Conservation (phyloP, 169 alveolate genomes). For the Eimeria tenella region DNA sequence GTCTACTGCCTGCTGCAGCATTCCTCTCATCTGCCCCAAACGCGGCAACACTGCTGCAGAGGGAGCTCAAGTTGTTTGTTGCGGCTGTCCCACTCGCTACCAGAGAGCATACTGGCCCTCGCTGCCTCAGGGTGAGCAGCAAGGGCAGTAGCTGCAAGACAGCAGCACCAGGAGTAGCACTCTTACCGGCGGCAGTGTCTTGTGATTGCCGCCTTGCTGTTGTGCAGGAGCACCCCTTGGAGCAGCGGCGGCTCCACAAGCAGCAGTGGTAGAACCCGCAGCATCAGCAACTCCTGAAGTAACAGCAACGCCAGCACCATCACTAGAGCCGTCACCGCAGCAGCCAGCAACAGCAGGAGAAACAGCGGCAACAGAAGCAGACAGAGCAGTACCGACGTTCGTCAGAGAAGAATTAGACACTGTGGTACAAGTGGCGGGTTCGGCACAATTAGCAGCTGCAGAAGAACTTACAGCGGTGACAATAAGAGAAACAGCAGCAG, state of each 20-base stretch:
- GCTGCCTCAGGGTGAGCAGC: slow-evolving; percentile 24
- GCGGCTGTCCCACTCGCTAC: slow-evolving; percentile 33
- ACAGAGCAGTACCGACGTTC: no score
- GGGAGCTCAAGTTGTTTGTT: slow-evolving; percentile 33
- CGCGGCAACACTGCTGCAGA: slow-evolving; percentile 31
- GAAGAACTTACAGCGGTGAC: no score
- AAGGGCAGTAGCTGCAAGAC: not conserved
- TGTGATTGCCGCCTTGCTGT: not conserved
- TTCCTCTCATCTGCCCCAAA: slow-evolving; percentile 9
- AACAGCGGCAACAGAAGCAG: not conserved
- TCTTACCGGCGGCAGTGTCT: not conserved
- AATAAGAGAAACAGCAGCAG: no score
- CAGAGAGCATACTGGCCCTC: slow-evolving; percentile 44
- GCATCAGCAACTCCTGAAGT: not conserved
- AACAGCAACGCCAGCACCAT: not conserved
- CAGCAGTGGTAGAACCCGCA: not conserved
- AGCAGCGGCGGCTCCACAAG: not conserved
- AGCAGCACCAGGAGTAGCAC: not conserved
- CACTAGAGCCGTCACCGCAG: not conserved
- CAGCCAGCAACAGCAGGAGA: not conserved
- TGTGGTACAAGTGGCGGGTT: no score
- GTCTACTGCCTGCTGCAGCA: slow-evolving; percentile 32
- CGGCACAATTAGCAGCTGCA: no score
- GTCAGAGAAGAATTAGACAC: no score
- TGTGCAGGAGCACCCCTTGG: not conserved